These are phyloP conservation scores for Nakazawaea wickerhamii DNA, from an alignment of 805 yeast species.

Conservation along the genomic window DNA sequence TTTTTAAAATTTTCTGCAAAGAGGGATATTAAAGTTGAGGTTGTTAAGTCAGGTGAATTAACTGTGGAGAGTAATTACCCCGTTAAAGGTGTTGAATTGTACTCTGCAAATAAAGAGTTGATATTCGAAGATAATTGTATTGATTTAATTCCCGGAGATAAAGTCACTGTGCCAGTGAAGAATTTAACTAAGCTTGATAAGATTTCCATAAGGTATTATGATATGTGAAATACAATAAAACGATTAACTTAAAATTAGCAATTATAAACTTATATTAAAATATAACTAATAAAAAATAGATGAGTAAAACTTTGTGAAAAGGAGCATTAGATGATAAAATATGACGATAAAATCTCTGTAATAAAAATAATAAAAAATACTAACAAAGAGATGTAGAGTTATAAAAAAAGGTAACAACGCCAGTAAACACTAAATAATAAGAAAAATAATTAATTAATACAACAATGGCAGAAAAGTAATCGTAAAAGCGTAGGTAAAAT, in stretches of 20 bases:
- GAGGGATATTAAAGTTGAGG: not conserved
- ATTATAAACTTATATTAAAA: not conserved
- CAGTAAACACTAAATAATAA: not conserved
- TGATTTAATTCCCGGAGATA: conserved; percentile 36
- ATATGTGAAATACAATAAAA: not conserved
- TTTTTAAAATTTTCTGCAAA: conserved; percentile 27
- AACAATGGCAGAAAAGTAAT: not conserved
- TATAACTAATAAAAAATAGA: too few species aligned
- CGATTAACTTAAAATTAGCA: not conserved
- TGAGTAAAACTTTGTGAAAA: not conserved
- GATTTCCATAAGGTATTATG: conserved; percentile 8
- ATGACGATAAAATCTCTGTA: conserved; percentile 1
- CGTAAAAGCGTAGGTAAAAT: not conserved
- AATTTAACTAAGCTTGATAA: not conserved
- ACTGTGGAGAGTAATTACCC: conserved; percentile 29
- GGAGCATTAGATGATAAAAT: conserved; percentile 1
- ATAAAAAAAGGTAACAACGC: not conserved
- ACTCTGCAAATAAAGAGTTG: conserved; percentile 21
- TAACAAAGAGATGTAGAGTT: not conserved
- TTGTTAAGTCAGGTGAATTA: conserved; percentile 23
- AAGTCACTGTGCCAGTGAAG: not conserved
- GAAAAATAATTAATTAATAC: not conserved
- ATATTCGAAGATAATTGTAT: conserved; percentile 40
- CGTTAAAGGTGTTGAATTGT: conserved; percentile 39
- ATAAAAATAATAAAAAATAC: not conserved